Evolutionary conservation across 495 filamentous ascomycete species (phyloP).

Genomic region (Hyaloscypha bicolor): DNA sequence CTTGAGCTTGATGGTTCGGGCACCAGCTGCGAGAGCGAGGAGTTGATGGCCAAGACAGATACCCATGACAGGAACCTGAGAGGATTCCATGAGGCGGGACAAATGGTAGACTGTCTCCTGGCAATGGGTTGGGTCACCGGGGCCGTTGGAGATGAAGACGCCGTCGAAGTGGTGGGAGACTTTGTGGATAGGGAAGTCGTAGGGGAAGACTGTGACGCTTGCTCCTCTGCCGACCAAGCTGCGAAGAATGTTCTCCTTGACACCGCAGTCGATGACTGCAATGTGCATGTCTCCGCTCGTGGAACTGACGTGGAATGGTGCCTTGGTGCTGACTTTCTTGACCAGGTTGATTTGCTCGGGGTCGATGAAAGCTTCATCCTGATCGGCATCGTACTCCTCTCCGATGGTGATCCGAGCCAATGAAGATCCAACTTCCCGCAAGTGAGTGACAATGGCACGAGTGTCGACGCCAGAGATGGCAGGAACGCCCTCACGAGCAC

Average conservation of each 20-base stretch:
- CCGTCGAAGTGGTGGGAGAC: constrained; percentile 96
- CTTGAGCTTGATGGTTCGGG: constrained; percentile 89
- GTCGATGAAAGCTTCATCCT: constrained; percentile 95
- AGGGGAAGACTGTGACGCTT: constrained; percentile 90
- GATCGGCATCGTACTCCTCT: constrained; percentile 97
- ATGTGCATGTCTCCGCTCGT: constrained; percentile 81
- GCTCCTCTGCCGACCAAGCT: constrained; percentile 86
- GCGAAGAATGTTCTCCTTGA: constrained; percentile 99
- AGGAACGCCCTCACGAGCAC: constrained; percentile 91
- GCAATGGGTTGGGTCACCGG: constrained; percentile 96
- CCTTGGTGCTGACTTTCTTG: constrained; percentile 93
- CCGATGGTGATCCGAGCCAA: constrained; percentile 93
- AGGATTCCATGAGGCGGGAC: constrained; percentile 82
- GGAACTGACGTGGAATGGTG: constrained; percentile 90
- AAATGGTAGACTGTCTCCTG: constrained; percentile 91
- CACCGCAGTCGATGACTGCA: constrained; percentile 95
- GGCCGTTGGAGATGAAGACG: constrained; percentile 97
- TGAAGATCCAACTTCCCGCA: constrained; percentile 95
- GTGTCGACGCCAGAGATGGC: constrained; percentile 98
- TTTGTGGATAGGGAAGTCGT: constrained; percentile 97
- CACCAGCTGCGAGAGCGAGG: constrained; percentile 79
- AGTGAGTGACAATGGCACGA: constrained; percentile 89
- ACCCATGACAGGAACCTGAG: constrained; percentile 90
- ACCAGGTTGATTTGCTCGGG: constrained; percentile 96
- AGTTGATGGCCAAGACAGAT: constrained; percentile 96